Evolutionary conservation across 805 yeast species (phyloP).

Genomic region (Saccharomycopsis sp.): DNA sequence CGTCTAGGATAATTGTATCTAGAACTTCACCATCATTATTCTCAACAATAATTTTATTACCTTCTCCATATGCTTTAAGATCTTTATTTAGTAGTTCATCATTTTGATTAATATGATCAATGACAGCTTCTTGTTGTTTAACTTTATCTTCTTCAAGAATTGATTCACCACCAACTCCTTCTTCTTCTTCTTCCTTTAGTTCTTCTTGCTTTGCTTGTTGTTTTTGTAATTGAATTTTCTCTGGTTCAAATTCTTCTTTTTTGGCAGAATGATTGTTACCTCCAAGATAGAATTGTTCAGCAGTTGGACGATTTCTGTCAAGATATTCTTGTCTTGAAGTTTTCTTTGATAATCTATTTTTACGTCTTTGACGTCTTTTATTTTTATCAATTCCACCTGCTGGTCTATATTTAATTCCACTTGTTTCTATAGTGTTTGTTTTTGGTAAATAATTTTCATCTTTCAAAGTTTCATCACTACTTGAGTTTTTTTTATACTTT

Average conservation of each 20-base stretch:
- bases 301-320: slow-evolving; percentile 13
- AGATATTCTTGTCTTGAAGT: slow-evolving; percentile 18
- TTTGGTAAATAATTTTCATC: not conserved
- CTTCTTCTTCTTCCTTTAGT: not conserved
- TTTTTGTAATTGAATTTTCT: not conserved
- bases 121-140: not conserved
- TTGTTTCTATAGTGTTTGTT: slow-evolving; percentile 35
- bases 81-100: not conserved
- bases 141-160: not conserved
- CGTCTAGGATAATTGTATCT: slow-evolving; percentile 32
- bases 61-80: slow-evolving; percentile 52
- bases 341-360: slow-evolving; percentile 17
- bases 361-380: slow-evolving; percentile 26
- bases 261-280: slow-evolving; percentile 6
- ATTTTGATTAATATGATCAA: not conserved
- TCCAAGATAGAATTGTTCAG: slow-evolving; percentile 15
- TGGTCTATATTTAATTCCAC: slow-evolving; percentile 56
- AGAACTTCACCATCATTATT: slow-evolving; percentile 77
- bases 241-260: not conserved
- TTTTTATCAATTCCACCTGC: slow-evolving; percentile 65
- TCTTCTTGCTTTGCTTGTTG: not conserved
- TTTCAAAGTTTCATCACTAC: slow-evolving; percentile 8
- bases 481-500: slow-evolving; percentile 8
- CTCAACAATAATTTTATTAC: slow-evolving; percentile 61
- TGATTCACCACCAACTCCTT: not conserved